Evolutionary conservation across 805 yeast species (phyloP).

Genomic region (Middelhovenomyces tepae): DNA sequence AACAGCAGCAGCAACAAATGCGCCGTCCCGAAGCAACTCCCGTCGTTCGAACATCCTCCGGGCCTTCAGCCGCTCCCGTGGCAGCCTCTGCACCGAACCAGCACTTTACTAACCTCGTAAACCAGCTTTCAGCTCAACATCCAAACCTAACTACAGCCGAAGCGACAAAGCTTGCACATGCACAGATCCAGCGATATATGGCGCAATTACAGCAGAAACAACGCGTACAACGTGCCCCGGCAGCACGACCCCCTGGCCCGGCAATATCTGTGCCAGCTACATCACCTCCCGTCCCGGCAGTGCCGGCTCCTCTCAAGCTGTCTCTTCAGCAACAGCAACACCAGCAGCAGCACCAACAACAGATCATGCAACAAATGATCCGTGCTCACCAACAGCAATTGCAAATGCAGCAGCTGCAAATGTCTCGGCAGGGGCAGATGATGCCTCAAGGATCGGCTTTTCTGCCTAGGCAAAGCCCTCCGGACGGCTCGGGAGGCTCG

Average conservation of each 20-base stretch:
- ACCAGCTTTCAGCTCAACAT: slow-evolving; percentile 19
- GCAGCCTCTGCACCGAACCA: slow-evolving; percentile 13
- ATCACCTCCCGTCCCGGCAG: slow-evolving; percentile 4
- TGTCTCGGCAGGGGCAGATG: background rate
- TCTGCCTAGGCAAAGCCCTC: too few relatives aligned
- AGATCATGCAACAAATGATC: slow-evolving; percentile 17
- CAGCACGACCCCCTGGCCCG: slow-evolving; percentile 9
- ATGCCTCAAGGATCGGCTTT: slow-evolving; percentile 1
- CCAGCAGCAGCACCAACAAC: slow-evolving; percentile 13
- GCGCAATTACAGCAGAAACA: slow-evolving; percentile 20
- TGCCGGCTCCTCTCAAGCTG: slow-evolving; percentile 2
- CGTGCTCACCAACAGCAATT: slow-evolving; percentile 19
- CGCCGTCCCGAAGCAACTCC: too few relatives aligned
- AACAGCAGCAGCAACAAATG: slow-evolving; percentile 14
- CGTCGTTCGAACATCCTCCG: too few relatives aligned
- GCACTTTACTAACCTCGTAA: slow-evolving; percentile 17
- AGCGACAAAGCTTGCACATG: slow-evolving; percentile 25
- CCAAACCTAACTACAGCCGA: slow-evolving; percentile 26
- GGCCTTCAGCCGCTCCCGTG: slow-evolving; percentile 9
- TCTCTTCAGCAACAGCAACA: slow-evolving; percentile 16
- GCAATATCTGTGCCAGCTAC: slow-evolving; percentile 4
- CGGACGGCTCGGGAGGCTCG: too few relatives aligned
- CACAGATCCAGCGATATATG: slow-evolving; percentile 24
- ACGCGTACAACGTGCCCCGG: too few relatives aligned
- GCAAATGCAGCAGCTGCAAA: slow-evolving; percentile 22